Conservation (phyloP, 228 moss, liverwort and hornwort genomes). For the Sphagnum fallax region DNA sequence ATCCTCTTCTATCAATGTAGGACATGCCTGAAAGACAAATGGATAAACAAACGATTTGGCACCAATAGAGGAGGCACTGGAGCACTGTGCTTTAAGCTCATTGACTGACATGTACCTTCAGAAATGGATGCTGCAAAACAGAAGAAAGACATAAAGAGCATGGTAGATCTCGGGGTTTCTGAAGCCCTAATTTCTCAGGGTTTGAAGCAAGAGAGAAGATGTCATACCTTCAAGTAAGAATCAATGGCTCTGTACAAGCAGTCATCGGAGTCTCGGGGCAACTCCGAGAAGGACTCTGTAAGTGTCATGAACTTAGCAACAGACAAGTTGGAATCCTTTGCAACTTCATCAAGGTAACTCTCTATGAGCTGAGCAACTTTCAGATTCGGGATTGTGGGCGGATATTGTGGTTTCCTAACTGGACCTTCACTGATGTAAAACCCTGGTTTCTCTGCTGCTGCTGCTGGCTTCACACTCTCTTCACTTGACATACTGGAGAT, state of each 20-base stretch:
- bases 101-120: too few species aligned
- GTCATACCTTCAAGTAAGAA: conserved; percentile 62
- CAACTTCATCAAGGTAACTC: conserved; percentile 68
- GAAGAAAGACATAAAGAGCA: too few species aligned
- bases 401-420: conserved; percentile 13
- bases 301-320: conserved; percentile 41
- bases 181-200: too few species aligned
- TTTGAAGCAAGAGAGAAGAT: background rate
- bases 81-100: too few species aligned
- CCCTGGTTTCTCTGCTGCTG: conserved; percentile 21
- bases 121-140: too few species aligned
- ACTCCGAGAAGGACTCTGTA: conserved; percentile 53
- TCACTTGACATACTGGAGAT: conserved; percentile 16
- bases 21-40: too few species aligned
- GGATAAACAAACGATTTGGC: too few species aligned
- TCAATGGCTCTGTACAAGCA: conserved; percentile 75
- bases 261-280: conserved; percentile 67
- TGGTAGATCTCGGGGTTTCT: too few species aligned
- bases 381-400: conserved; percentile 39
- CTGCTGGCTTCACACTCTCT: conserved; percentile 16
- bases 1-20: background rate
- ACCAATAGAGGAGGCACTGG: too few species aligned
- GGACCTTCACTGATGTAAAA: conserved; percentile 21
- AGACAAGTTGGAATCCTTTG: conserved; percentile 48
- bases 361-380: conserved; percentile 77